Conservation (phyloP, 192 early-diverging fungal genomes). For the Glomus cerebriforme region DNA sequence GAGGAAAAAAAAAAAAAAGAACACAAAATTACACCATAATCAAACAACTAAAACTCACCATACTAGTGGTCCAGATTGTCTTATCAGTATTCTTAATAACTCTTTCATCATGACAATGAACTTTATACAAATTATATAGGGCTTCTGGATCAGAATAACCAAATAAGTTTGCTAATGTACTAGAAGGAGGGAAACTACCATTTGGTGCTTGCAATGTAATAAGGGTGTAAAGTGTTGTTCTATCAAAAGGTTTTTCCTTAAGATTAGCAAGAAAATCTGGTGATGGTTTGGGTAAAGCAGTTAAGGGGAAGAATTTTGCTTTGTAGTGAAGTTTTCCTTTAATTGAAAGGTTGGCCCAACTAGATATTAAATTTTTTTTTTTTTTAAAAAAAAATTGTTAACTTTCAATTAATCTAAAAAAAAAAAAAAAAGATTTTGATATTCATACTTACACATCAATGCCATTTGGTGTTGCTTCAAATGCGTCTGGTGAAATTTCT, state of each 20-base stretch:
- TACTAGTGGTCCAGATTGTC: conserved; percentile 21
- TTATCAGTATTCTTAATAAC: not conserved
- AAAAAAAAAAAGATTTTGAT: not conserved
- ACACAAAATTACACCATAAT: too few relatives aligned
- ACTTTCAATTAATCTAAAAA: not conserved
- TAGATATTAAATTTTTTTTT: conserved; percentile 11
- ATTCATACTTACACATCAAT: conserved; percentile 37
- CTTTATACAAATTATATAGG: not conserved
- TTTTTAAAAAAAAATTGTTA: not conserved
- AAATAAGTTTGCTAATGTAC: conserved; percentile 20
- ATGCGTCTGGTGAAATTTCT: conserved; percentile 43
- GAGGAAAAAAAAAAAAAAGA: not conserved
- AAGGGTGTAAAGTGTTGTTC: not conserved
- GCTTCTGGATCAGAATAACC: not conserved
- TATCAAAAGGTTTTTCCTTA: conserved; percentile 29
- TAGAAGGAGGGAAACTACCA: conserved; percentile 24
- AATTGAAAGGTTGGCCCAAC: conserved; percentile 31
- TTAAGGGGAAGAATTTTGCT: conserved; percentile 42
- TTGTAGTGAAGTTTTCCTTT: conserved; percentile 43
- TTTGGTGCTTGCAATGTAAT: conserved; percentile 22
- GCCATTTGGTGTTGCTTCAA: conserved; percentile 32
- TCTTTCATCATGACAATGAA: not conserved
- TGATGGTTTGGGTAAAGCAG: not conserved
- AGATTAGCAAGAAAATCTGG: conserved; percentile 35
- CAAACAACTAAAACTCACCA: conserved; percentile 13